Evolutionary conservation across 1,139 yeast species (phyloP).

Genomic region (Sugiyamaella castrensis): DNA sequence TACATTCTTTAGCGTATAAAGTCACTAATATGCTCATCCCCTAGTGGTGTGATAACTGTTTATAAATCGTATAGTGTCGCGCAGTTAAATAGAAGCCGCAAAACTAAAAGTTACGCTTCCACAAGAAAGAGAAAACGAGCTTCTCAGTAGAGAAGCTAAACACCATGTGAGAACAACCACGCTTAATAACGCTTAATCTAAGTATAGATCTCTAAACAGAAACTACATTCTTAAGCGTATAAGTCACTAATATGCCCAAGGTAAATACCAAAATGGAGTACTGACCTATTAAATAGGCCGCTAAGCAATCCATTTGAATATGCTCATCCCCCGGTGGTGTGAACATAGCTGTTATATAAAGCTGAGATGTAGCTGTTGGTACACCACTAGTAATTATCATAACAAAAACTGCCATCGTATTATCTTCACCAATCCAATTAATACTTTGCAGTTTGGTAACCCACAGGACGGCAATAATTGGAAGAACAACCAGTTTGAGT

Average conservation of each 20-base stretch:
- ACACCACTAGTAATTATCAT: constrained; percentile 73
- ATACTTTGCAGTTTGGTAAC: constrained; percentile 46
- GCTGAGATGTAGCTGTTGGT: constrained; percentile 83
- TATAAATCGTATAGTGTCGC: constrained; percentile 43
- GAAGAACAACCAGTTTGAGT: constrained; percentile 52
- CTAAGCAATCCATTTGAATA: constrained; percentile 79
- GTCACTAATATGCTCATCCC: constrained; percentile 44
- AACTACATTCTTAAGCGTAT: constrained; percentile 38
- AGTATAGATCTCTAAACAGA: constrained; percentile 15
- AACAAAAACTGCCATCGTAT: constrained; percentile 61
- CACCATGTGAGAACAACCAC: too few relatives aligned
- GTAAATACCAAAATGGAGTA: constrained; percentile 59
- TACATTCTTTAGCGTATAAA: constrained; percentile 38
- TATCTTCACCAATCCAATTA: constrained; percentile 52
- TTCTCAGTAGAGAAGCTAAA: too few relatives aligned
- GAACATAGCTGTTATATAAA: constrained; percentile 80
- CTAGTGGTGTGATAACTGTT: constrained; percentile 73
- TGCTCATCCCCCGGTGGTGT: constrained; percentile 56
- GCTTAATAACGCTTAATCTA: too few relatives aligned
- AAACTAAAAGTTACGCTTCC: too few relatives aligned
- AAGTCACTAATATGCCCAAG: constrained; percentile 49
- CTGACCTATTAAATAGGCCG: constrained; percentile 66
- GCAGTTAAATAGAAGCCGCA: too few relatives aligned
- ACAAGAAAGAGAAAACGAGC: too few relatives aligned
- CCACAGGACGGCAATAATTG: constrained; percentile 62